These are phyloP conservation scores for Lophiotrema nucula DNA, from an alignment of 495 filamentous ascomycete genomes.

Conservation along the genomic window DNA sequence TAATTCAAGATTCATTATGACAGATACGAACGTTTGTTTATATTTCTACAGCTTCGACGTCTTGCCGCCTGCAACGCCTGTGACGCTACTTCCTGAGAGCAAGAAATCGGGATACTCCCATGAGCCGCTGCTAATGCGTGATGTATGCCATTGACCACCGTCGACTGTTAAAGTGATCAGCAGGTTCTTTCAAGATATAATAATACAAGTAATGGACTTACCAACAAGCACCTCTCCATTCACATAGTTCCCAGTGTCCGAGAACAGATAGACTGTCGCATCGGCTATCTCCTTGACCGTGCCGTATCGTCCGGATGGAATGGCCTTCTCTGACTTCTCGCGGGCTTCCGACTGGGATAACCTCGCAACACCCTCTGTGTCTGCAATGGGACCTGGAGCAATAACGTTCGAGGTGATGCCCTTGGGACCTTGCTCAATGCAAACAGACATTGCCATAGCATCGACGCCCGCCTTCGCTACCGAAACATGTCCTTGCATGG, in stretches of 20 bases:
- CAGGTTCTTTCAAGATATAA: not conserved
- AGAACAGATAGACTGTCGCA: conserved; percentile 84
- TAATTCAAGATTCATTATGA: too few relatives aligned
- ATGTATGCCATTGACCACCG: conserved; percentile 67
- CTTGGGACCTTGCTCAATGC: conserved; percentile 82
- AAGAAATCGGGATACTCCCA: conserved; percentile 65
- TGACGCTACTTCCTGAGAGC: conserved; percentile 53
- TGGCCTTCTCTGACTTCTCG: conserved; percentile 38
- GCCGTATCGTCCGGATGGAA: conserved; percentile 75
- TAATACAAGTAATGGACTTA: conserved; percentile 21
- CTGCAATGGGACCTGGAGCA: conserved; percentile 72
- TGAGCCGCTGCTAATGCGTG: conserved; percentile 25
- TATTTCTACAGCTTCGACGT: conserved; percentile 54
- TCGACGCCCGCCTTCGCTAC: conserved; percentile 93
- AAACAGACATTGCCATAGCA: conserved; percentile 67
- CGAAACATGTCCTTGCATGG: conserved; percentile 80
- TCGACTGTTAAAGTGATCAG: conserved; percentile 50
- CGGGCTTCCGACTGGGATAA: conserved; percentile 41
- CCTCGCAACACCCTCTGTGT: conserved; percentile 56
- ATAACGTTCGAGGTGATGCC: conserved; percentile 90
- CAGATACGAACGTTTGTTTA: too few relatives aligned
- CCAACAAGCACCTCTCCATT: conserved; percentile 74
- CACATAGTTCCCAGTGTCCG: conserved; percentile 78
- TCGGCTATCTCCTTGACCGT: conserved; percentile 85
- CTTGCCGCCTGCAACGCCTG: conserved; percentile 60